Evolutionary conservation across 352 stramenopile species (phyloP).

Genomic region (Phytophthora pseudosyringae): DNA sequence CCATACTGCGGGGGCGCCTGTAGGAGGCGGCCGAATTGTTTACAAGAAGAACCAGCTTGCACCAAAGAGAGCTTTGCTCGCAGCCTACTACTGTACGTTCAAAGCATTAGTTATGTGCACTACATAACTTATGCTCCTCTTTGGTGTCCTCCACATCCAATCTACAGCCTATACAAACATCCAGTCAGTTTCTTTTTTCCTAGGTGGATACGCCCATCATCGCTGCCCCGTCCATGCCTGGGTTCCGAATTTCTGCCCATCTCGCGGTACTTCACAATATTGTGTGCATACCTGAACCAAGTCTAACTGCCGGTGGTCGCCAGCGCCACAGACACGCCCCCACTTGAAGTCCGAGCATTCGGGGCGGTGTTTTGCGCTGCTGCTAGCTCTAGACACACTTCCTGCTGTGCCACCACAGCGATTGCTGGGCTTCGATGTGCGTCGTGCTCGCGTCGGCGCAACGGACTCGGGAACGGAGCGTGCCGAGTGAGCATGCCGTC

Average conservation of each 20-base stretch:
- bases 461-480: background rate
- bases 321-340: constrained; percentile 17
- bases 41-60: too few relatives aligned
- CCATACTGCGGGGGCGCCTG: too few relatives aligned
- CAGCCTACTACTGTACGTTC: too few relatives aligned
- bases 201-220: constrained; percentile 19
- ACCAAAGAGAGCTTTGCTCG: background rate
- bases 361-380: background rate
- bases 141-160: too few relatives aligned
- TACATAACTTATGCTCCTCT: background rate
- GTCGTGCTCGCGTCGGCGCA: background rate
- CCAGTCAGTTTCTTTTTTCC: constrained; percentile 28
- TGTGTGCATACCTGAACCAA: constrained; percentile 1
- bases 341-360: constrained; percentile 13
- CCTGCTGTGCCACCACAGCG: too few relatives aligned
- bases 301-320: constrained; percentile 6
- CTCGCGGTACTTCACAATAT: constrained; percentile 4
- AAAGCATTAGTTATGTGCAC: too few relatives aligned
- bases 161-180: constrained; percentile 3
- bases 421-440: background rate
- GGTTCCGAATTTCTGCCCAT: constrained; percentile 27
- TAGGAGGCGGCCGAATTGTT: too few relatives aligned
- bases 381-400: background rate
- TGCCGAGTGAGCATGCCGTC: constrained; percentile 12
- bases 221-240: constrained; percentile 1